A percentile compares a stretch with the other conserved stretches of the same genome.
Conservation (phyloP, 495 filamentous ascomycete species). For the Hypomontagnella monticulosa region DNA sequence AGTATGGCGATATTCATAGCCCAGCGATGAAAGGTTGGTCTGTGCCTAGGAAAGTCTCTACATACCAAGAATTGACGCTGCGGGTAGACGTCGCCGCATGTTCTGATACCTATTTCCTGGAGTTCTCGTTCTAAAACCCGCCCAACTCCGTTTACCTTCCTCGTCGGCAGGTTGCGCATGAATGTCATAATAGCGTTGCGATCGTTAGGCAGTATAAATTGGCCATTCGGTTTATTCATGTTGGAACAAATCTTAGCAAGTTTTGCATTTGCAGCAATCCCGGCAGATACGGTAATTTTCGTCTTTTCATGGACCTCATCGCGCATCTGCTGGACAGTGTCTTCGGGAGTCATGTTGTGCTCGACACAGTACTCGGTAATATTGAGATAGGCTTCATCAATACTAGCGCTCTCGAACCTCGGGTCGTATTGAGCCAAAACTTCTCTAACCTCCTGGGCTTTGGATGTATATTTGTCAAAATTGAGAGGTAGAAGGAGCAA, state of each 20-base stretch:
- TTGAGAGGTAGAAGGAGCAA: slow-evolving; percentile 85
- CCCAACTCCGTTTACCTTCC: slow-evolving; percentile 94
- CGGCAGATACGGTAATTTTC: slow-evolving; percentile 90
- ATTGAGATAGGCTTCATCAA: slow-evolving; percentile 97
- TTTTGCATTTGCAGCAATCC: slow-evolving; percentile 91
- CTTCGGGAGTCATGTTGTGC: slow-evolving; percentile 73
- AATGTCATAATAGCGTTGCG: slow-evolving; percentile 80
- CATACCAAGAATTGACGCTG: slow-evolving; percentile 72
- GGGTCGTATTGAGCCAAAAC: slow-evolving; percentile 88
- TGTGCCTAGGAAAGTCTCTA: background rate
- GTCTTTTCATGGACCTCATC: slow-evolving; percentile 78
- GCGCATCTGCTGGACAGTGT: slow-evolving; percentile 79
- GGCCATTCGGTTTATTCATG: slow-evolving; percentile 95
- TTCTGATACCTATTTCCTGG: slow-evolving; percentile 84
- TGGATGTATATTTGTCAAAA: slow-evolving; percentile 90
- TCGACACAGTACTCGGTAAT: slow-evolving; percentile 86
- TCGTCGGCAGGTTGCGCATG: slow-evolving; percentile 81
- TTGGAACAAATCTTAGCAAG: slow-evolving; percentile 96
- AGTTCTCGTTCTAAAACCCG: slow-evolving; percentile 95
- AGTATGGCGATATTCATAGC: slow-evolving; percentile 22
- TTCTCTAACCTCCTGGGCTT: slow-evolving; percentile 86
- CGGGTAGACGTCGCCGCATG: slow-evolving; percentile 86
- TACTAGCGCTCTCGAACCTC: slow-evolving; percentile 89
- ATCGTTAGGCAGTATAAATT: slow-evolving; percentile 78
- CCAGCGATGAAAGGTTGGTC: background rate